Evolutionary conservation across 257 asterid genomes (phyloP), one percentile per base, ranked within the genome.

Genomic region (Voacanga thouarsii): DNA sequence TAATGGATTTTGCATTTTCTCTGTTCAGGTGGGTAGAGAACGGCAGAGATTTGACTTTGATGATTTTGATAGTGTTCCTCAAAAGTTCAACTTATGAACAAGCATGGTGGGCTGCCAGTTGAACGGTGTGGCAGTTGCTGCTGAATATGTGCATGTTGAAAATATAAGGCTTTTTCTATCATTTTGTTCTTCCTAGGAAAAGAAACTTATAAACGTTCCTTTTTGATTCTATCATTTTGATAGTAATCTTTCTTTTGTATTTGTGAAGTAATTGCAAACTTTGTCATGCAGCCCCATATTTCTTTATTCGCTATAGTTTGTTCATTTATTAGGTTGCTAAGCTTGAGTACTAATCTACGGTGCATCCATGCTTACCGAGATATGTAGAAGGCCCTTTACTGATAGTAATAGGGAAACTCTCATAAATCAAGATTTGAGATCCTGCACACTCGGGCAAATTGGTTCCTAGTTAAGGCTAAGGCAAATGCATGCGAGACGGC

Each of bases 41-140:
- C 90, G 96, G 43, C 97, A 92, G 79, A 83, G 98, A 85, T 90
- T 90, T 59, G 98, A 95, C 77, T 92, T 90, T 67, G 99, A 95
- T 60, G 99, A 95, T 87, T 87, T 91, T 53, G 99, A 95, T 30
- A 53, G 87, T 0, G 97, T 93, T 71, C 99, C 99, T 14, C 79
- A 92, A 3, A 95, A 88, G 81, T 90, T 88, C 89, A 88, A 88
- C 74, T 70, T 93, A 60, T 95, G 94, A 94, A 85, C 79, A 23
- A 23, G 39, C 6, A 14, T 18, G 24, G 26, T 60, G 4, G 10
- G 16, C 39, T 39, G 30, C 56, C 30, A 16, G 14, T 21, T 50
- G 39, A 45, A 44, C 3, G 26, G 30, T 10, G 47, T 3, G 60
- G 53, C 64, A 49, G 33, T 50, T 33, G 12, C 66, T 65, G 65